Evolutionary conservation across 2,329 filamentous ascomycete species (phyloP).

Genomic region (Fusarium nematophilum): DNA sequence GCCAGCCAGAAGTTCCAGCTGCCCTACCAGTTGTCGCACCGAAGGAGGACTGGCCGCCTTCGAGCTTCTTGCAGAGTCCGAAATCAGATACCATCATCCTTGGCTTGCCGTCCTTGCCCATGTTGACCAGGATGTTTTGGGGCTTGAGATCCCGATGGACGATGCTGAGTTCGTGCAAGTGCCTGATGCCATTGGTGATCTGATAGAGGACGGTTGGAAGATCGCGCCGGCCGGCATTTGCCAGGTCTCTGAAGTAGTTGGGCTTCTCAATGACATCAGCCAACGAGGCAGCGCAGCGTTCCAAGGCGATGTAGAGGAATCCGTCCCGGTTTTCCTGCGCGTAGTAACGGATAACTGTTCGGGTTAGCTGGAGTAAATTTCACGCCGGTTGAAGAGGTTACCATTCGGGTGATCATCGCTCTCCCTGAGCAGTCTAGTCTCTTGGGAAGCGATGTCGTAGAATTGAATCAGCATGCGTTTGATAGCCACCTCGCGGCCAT

Average conservation of each 20-base stretch:
- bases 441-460: conserved; percentile 93
- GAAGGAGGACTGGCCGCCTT: conserved; percentile 93
- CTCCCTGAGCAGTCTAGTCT: conserved; percentile 89
- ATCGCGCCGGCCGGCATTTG: conserved; percentile 78
- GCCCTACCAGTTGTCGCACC: conserved; percentile 94
- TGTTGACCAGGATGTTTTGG: conserved; percentile 92
- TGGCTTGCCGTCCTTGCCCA: conserved; percentile 75
- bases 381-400: conserved; percentile 43
- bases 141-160: conserved; percentile 98
- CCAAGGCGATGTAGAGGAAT: conserved; percentile 95
- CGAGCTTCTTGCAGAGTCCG: conserved; percentile 95
- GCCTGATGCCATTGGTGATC: conserved; percentile 87
- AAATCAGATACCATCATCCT: conserved; percentile 98
- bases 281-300: conserved; percentile 92
- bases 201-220: conserved; percentile 85
- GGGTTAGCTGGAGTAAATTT: conserved; percentile 24
- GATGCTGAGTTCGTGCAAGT: conserved; percentile 91
- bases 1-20: conserved; percentile 94
- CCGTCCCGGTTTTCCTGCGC: conserved; percentile 88
- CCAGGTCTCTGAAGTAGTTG: conserved; percentile 72
- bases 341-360: conserved; percentile 89
- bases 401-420: conserved; percentile 94
- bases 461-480: conserved; percentile 98
- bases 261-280: conserved; percentile 90
- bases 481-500: conserved; percentile 91